Conservation (phyloP, 2,329 filamentous ascomycete species). For the Endoconidiophora polonica region DNA sequence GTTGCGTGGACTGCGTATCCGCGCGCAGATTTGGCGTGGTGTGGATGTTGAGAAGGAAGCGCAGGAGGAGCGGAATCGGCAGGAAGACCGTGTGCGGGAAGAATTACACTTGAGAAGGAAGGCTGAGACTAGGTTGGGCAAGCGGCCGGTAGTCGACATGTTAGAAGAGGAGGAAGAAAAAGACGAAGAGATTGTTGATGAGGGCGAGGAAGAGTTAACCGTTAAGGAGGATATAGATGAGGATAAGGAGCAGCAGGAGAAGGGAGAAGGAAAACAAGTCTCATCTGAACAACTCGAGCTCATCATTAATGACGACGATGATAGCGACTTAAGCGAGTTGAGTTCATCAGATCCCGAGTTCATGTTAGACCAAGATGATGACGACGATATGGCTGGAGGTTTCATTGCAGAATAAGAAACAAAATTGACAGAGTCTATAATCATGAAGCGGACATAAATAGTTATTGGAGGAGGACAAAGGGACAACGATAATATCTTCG, state of each 20-base stretch:
- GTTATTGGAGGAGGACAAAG: no score
- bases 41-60: constrained; percentile 12
- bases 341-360: not conserved
- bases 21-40: constrained; percentile 40
- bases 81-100: not conserved
- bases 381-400: constrained; percentile 4
- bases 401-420: not conserved
- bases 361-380: not conserved
- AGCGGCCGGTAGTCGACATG: no score
- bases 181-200: not conserved
- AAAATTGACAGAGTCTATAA: no score
- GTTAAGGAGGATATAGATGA: not conserved
- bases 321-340: not conserved
- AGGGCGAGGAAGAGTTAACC: not conserved
- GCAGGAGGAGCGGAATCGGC: not conserved
- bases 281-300: not conserved
- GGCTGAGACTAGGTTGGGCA: not conserved
- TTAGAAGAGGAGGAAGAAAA: no score
- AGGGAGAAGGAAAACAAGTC: not conserved
- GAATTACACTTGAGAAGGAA: not conserved
- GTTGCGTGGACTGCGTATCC: constrained; percentile 58
- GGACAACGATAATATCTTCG: no score
- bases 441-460: no score
- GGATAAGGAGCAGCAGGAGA: not conserved
- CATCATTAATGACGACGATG: constrained; percentile 4